phyloP scores from a whole-genome alignment of 345 rosid species.

The Trapa bicornis region DNA sequence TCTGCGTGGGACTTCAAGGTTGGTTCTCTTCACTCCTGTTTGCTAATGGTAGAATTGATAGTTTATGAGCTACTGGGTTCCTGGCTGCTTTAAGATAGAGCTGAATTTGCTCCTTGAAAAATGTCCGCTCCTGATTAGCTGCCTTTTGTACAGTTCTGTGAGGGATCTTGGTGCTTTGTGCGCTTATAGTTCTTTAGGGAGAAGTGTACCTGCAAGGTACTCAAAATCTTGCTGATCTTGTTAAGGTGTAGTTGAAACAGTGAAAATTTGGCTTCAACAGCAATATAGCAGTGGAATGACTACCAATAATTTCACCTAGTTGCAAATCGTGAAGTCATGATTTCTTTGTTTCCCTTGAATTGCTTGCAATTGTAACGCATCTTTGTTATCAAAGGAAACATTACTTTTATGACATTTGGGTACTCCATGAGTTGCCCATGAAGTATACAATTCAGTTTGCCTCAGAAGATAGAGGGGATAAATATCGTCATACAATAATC shows the following conservation, averaged over 20 bases:
- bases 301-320: not conserved
- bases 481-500: constrained; percentile 1
- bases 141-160: not conserved
- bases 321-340: not conserved
- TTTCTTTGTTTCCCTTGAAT: not conserved
- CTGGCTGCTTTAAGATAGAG: constrained; percentile 2
- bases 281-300: not conserved
- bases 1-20: not conserved
- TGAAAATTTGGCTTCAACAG: not conserved
- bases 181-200: too few relatives aligned
- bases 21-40: not conserved
- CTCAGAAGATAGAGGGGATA: not conserved
- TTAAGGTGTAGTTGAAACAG: not conserved
- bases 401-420: not conserved
- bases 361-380: not conserved
- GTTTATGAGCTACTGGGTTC: not conserved
- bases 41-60: constrained; percentile 1
- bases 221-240: not conserved
- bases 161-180: constrained; percentile 7
- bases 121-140: not conserved
- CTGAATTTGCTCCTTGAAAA: constrained; percentile 2
- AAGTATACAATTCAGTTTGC: not conserved
- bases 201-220: too few relatives aligned
- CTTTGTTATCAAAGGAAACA: too few relatives aligned
- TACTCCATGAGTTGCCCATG: not conserved